Base-by-base conservation (phyloP, 495 filamentous ascomycete species). In the Aspergillus affinis region DNA sequence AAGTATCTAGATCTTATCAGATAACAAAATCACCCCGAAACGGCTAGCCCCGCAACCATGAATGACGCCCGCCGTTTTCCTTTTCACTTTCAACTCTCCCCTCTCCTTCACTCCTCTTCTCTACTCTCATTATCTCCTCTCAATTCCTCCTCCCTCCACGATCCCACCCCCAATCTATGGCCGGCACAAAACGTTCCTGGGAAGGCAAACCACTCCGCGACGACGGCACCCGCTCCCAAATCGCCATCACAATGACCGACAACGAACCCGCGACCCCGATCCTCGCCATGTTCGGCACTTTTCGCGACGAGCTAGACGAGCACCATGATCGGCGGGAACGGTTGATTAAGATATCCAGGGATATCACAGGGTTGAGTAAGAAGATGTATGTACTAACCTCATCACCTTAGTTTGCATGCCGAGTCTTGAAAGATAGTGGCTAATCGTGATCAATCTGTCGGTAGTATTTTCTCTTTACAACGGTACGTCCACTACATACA, bases 311-410 rank as follows among this genome's bases (percentile, higher is more conserved):
- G 72, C 81, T 98, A 7, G 95, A 98, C 68, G 86, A 92, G 72
- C 93, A 98, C 69, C 90, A 98, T 63, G 95, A 97, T 74, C 86
- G 93, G 13, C 86, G 94, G 41, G 92, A 96, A 73, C 84, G 89
- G 26, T 83, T 97, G 57, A 90, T 93, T 60, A 98, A 97, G 75
- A 86, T 86, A 2, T 92, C 89, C 15, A 80, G 93, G 46, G 94
- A 98, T 75, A 88, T 98, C 61, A 98, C 95, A 8, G 92, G 90
- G 0, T 71, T 90, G 46, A 96, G 92, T 76, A 98, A 98, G 82
- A 98, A 98, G 80, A 95, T 97, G 94, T 96, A 74, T 77, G 78
- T n/a, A n/a, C n/a, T n/a, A n/a, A n/a, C n/a, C n/a, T n/a, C n/a
- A n/a, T n/a, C n/a, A n/a, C n/a, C n/a, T n/a, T n/a, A n/a, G n/a